phyloP scores from a whole-genome alignment of 2,329 filamentous ascomycete genomes.

The Aspergillus sp. region DNA sequence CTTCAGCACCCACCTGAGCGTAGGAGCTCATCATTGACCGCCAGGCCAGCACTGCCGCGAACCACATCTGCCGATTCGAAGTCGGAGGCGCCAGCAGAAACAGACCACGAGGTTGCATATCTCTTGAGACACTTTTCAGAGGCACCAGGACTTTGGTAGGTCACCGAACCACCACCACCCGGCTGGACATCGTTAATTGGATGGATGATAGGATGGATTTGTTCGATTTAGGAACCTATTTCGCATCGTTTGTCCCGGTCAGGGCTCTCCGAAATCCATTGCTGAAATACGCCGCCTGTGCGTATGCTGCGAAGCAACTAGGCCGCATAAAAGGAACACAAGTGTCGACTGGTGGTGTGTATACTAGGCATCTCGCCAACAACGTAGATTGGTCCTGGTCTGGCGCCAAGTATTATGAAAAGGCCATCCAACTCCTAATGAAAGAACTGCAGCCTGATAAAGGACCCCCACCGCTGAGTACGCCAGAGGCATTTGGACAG shows the following conservation, averaged over 20 bases:
- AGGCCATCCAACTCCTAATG: conserved; percentile 59
- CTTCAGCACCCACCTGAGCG: conserved; percentile 35
- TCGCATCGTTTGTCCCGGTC: conserved; percentile 61
- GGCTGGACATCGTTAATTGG: conserved; percentile 13
- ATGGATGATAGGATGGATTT: conserved; percentile 43
- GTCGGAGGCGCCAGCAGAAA: conserved; percentile 36
- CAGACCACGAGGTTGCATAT: conserved; percentile 61
- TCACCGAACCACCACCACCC: neutral
- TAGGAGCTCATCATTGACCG: conserved; percentile 33
- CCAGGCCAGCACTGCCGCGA: conserved; percentile 27
- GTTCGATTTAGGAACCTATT: conserved; percentile 58
- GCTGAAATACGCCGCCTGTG: conserved; percentile 57
- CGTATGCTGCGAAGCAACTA: conserved; percentile 64
- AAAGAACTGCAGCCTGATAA: conserved; percentile 45
- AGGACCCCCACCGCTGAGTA: conserved; percentile 36
- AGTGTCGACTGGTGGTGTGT: conserved; percentile 51
- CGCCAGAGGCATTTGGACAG: conserved; percentile 38
- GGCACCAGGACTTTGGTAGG: conserved; percentile 59
- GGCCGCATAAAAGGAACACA: conserved; percentile 56
- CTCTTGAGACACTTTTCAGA: conserved; percentile 63
- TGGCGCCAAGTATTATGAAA: conserved; percentile 64
- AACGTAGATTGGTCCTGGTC: conserved; percentile 62
- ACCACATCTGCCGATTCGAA: conserved; percentile 22
- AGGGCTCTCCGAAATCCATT: conserved; percentile 54
- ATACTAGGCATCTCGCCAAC: conserved; percentile 46